Evolutionary conservation across 1,139 yeast genomes (phyloP).

Genomic region (Geotrichum aggregatum): DNA sequence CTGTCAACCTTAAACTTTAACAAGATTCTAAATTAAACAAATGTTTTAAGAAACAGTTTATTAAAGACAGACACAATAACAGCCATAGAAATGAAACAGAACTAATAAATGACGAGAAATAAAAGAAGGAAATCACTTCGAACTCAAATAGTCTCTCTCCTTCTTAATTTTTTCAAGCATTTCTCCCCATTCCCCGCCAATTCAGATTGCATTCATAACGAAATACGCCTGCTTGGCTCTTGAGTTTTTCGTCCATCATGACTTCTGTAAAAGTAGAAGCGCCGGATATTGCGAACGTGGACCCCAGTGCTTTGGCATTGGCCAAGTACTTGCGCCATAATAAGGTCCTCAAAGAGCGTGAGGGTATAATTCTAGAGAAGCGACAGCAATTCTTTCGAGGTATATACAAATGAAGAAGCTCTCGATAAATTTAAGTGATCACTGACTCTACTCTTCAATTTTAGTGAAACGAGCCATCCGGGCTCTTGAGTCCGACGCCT

Average conservation of each 20-base stretch:
- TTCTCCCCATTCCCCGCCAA: too few species aligned
- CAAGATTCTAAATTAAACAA: too few species aligned
- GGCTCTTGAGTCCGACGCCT: slow-evolving; percentile 71
- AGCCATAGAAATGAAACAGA: too few species aligned
- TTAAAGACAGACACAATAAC: too few species aligned
- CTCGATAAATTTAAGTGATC: not conserved
- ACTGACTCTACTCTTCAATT: not conserved
- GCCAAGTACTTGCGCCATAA: slow-evolving; percentile 70
- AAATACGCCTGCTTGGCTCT: too few species aligned
- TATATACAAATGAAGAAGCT: slow-evolving; percentile 10
- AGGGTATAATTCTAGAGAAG: slow-evolving; percentile 67
- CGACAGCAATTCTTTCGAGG: slow-evolving; percentile 78
- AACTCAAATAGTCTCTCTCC: not conserved
- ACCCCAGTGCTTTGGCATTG: slow-evolving; percentile 52
- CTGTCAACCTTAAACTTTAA: not conserved
- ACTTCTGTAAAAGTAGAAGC: slow-evolving; percentile 33
- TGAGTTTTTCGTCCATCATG: too few species aligned
- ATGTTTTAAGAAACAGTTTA: too few species aligned
- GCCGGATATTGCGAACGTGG: slow-evolving; percentile 36
- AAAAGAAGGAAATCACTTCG: too few species aligned
- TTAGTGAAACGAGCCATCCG: slow-evolving; percentile 68
- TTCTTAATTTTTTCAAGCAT: not conserved
- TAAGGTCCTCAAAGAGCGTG: slow-evolving; percentile 65
- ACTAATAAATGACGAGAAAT: too few species aligned
- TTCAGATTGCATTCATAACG: too few species aligned